Base-by-base conservation (phyloP, 2,329 filamentous ascomycete species). In the Fusarium pseudocircinatum region DNA sequence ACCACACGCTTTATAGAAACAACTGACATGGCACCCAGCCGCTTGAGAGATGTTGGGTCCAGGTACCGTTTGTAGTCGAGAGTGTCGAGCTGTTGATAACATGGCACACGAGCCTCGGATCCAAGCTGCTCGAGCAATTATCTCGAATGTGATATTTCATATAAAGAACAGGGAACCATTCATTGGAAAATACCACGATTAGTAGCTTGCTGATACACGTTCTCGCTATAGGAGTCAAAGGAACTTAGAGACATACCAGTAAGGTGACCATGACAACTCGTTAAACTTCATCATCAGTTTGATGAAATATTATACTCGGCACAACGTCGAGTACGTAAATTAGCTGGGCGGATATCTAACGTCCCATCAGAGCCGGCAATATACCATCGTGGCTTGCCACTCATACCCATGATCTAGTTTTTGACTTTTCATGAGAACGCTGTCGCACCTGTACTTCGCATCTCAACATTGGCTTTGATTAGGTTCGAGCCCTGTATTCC, bases 371-470 rank as follows among this genome's bases (percentile, higher is more conserved):
- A 20, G 10, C 7, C 10, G 28, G 12, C 14, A 3, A 49, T 7
- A 7, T 4, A 47, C 26, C 20, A 7, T 22, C 4, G 16, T 30
- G 44, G 7, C 26, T 46, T 28, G 44, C 20, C 44, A 12, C 44
- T 30, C 2, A 15, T 1, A 47, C 11, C 20, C 44, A 22, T 4
- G 3, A 12, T 22, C 9, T 22, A 6, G 14, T 15, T 30, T 2
- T 30, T 10, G 14, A 12, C 14, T 47, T 12, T 10, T 0, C 16
- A n/a, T 2, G 15, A 49, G 6, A 49, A 9, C 9, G 14, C 14
- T 49, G 20, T 3, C 4, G 14, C 20, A n/a, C n/a, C 20, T 0
- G 2, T 14, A 49, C 20, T 30, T 30, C 20, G 8, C 22, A 4
- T n/a, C 9, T 47, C 9, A 16, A 12, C 20, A 22, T 16, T 22